Conservation (phyloP, 2,329 filamentous ascomycete species). For the Cercospora sp. region DNA sequence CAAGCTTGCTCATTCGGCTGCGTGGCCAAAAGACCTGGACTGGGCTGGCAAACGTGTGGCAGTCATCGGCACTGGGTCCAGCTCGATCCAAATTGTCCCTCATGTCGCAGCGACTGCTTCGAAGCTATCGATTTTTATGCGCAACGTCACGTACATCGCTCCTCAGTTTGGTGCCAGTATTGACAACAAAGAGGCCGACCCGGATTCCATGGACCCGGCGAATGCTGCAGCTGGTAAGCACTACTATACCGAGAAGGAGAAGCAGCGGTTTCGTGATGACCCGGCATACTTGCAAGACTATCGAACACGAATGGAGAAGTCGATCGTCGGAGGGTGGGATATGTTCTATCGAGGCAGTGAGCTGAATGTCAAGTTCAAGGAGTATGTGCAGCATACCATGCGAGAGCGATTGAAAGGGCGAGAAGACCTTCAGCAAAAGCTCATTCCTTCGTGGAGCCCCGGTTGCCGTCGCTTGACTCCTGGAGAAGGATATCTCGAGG, state of each 20-base stretch:
- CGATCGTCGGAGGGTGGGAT: slow-evolving; percentile 27
- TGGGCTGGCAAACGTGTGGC: slow-evolving; percentile 29
- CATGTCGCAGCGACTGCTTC: slow-evolving; percentile 36
- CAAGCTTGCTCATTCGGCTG: slow-evolving; percentile 55
- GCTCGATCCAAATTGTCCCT: slow-evolving; percentile 39
- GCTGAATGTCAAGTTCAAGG: slow-evolving; percentile 23
- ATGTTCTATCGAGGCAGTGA: slow-evolving; percentile 28
- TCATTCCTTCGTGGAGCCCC: slow-evolving; percentile 65
- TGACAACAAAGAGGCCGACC: slow-evolving; percentile 28
- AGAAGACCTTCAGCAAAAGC: slow-evolving; percentile 55
- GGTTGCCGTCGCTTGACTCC: slow-evolving; percentile 64
- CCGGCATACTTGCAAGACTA: slow-evolving; percentile 38
- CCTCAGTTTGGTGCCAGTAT: slow-evolving; percentile 31
- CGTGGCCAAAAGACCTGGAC: slow-evolving; percentile 52
- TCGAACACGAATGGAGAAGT: slow-evolving; percentile 39
- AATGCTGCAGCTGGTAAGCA: slow-evolving; percentile 28
- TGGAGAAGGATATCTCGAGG: slow-evolving; percentile 43
- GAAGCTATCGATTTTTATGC: slow-evolving; percentile 37
- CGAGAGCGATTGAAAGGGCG: slow-evolving; percentile 53
- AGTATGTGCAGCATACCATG: slow-evolving; percentile 44
- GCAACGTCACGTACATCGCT: slow-evolving; percentile 39
- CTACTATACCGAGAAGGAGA: slow-evolving; percentile 37
- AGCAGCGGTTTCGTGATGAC: slow-evolving; percentile 34
- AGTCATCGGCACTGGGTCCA: slow-evolving; percentile 32
- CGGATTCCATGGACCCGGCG: slow-evolving; percentile 23